phyloP scores from a whole-genome alignment of 805 yeast species.

The Barnettozyma vustinii region DNA sequence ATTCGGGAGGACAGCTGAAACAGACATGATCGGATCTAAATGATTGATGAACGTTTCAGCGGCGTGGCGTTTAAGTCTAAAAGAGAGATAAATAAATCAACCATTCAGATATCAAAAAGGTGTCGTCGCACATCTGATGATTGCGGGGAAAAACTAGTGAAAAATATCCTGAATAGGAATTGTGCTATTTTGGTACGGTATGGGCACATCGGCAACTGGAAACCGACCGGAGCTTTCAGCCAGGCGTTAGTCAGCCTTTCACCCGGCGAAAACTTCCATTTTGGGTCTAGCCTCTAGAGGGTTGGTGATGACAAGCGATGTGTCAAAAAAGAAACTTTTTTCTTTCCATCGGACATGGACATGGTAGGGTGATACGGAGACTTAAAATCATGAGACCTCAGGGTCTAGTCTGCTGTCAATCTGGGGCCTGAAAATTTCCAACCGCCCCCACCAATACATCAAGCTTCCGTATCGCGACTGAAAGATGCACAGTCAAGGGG shows the following conservation, averaged over 20 bases:
- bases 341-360: background rate
- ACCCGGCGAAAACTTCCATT: too few species aligned
- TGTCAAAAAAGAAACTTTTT: background rate
- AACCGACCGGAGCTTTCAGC: background rate
- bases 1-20: constrained; percentile 4
- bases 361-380: too few species aligned
- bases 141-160: background rate
- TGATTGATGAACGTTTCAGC: background rate
- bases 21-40: background rate
- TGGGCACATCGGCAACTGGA: background rate
- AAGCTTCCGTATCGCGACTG: too few species aligned
- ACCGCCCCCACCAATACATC: too few species aligned
- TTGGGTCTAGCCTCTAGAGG: too few species aligned
- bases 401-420: too few species aligned
- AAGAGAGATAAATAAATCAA: background rate
- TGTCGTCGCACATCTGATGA: background rate
- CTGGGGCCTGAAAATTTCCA: too few species aligned
- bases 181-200: background rate
- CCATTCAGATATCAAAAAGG: background rate
- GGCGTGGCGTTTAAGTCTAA: background rate
- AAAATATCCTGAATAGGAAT: background rate
- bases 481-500: too few species aligned
- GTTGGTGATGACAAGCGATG: background rate
- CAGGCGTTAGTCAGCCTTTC: background rate
- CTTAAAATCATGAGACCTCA: background rate